Evolutionary conservation across 371 early-diverging fungal species (phyloP).

Genomic region (Mortierella sp.): DNA sequence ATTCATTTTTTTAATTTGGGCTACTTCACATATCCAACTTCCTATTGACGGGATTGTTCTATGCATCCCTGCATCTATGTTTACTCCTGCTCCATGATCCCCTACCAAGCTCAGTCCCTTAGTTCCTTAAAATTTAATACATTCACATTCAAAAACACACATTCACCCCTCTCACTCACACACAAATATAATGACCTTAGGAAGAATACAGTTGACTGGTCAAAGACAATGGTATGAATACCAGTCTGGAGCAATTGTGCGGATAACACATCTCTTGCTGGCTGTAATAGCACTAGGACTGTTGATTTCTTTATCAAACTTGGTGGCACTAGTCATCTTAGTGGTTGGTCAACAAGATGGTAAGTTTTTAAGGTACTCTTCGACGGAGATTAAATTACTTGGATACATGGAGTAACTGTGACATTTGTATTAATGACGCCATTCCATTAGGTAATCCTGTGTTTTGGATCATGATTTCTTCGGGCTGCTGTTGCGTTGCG

Average conservation of each 20-base stretch:
- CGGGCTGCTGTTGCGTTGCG: slow-evolving; percentile 35
- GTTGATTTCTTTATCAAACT: slow-evolving; percentile 35
- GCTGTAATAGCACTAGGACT: slow-evolving; percentile 22
- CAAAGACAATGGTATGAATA: slow-evolving; percentile 31
- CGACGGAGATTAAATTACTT: slow-evolving; percentile 11
- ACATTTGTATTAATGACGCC: neutral
- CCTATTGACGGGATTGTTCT: slow-evolving; percentile 21
- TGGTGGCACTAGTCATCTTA: slow-evolving; percentile 20
- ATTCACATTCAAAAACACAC: neutral
- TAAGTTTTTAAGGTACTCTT: slow-evolving; percentile 10
- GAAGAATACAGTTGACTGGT: slow-evolving; percentile 35
- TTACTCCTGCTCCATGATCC: slow-evolving; percentile 4
- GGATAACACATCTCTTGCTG: slow-evolving; percentile 21
- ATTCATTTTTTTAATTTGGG: neutral
- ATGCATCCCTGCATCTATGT: slow-evolving; percentile 34
- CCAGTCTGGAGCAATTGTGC: slow-evolving; percentile 11
- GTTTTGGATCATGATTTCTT: slow-evolving; percentile 31
- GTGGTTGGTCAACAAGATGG: slow-evolving; percentile 18
- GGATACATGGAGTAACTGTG: neutral
- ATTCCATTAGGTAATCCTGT: slow-evolving; percentile 21
- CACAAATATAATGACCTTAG: slow-evolving; percentile 18
- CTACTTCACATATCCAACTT: neutral
- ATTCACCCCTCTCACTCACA: neutral
- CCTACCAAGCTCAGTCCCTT: neutral
- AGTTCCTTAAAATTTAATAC: neutral